Conservation (phyloP, 805 yeast species). For the Starmerella geochares region DNA sequence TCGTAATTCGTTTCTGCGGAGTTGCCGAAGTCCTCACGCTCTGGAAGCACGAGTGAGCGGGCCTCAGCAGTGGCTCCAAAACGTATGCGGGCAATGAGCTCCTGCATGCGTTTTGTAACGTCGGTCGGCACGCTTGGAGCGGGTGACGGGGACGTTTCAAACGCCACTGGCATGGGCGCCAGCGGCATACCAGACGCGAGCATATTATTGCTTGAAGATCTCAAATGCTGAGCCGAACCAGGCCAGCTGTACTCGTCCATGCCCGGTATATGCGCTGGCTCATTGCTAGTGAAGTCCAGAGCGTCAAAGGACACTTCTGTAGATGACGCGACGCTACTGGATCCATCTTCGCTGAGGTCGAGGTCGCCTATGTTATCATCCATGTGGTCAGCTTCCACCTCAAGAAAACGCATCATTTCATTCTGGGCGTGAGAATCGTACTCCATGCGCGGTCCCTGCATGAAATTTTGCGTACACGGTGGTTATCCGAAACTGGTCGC, state of each 20-base stretch:
- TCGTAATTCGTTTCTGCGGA: slow-evolving; percentile 13
- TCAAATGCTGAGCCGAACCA: not conserved
- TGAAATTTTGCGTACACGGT: not conserved
- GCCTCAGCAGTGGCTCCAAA: slow-evolving; percentile 22
- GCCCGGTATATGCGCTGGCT: not conserved
- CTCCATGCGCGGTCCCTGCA: slow-evolving; percentile 2
- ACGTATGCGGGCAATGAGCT: slow-evolving; percentile 16
- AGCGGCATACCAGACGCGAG: not conserved
- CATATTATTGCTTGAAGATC: not conserved
- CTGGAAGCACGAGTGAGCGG: slow-evolving; percentile 10
- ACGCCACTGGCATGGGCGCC: not conserved
- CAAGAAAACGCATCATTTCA: slow-evolving; percentile 21
- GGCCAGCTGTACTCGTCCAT: not conserved
- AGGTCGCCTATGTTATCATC: slow-evolving; percentile 15
- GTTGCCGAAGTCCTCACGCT: slow-evolving; percentile 14
- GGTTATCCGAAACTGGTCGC: not conserved
- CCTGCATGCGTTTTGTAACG: slow-evolving; percentile 14
- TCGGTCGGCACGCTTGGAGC: slow-evolving; percentile 4
- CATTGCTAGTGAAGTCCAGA: not conserved
- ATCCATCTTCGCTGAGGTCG: slow-evolving; percentile 23
- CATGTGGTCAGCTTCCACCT: slow-evolving; percentile 6
- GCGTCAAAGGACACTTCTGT: slow-evolving; percentile 16
- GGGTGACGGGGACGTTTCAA: slow-evolving; percentile 1
- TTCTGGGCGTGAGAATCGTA: slow-evolving; percentile 6
- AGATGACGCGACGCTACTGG: slow-evolving; percentile 20